Percentiles rank a stretch among this genome's conserved stretches.
phyloP scores from a whole-genome alignment of 208 protist genomes.

The Trypanosoma scelopori region DNA sequence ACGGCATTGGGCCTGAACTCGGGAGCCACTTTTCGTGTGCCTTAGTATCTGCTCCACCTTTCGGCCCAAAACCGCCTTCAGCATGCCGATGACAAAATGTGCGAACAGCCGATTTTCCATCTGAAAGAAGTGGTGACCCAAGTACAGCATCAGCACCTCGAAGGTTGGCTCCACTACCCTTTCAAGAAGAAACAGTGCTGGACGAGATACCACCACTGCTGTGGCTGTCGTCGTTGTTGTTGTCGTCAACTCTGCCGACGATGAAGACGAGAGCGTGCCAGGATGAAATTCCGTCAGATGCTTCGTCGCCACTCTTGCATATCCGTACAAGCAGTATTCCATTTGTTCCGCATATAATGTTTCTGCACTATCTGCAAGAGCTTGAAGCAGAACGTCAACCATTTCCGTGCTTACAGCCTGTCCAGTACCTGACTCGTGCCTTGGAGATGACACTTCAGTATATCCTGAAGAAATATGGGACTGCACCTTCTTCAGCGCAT shows the following conservation, averaged over 20 bases:
- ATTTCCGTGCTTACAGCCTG: background rate
- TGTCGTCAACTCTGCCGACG: too few relatives aligned
- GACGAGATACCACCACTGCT: background rate
- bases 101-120: constrained; percentile 1
- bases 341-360: constrained; percentile 10
- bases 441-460: too few relatives aligned
- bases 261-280: too few relatives aligned
- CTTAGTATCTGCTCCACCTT: constrained; percentile 7
- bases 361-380: background rate
- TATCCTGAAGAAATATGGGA: background rate
- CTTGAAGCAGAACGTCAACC: constrained; percentile 7
- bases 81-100: constrained; percentile 17
- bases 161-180: constrained; percentile 26
- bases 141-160: constrained; percentile 9
- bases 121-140: background rate
- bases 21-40: background rate
- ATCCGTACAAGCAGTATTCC: background rate
- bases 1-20: constrained; percentile 5
- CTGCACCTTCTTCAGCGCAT: constrained; percentile 5
- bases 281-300: constrained; percentile 2
- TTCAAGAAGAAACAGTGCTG: constrained; percentile 8
- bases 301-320: constrained; percentile 2
- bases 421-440: background rate
- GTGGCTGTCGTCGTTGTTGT: too few relatives aligned
- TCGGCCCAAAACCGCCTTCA: constrained; percentile 10